Evolutionary conservation across 257 asterid genomes (phyloP), one percentile per base, ranked within the genome.

Genomic region (Rauvolfia tetraphylla): DNA sequence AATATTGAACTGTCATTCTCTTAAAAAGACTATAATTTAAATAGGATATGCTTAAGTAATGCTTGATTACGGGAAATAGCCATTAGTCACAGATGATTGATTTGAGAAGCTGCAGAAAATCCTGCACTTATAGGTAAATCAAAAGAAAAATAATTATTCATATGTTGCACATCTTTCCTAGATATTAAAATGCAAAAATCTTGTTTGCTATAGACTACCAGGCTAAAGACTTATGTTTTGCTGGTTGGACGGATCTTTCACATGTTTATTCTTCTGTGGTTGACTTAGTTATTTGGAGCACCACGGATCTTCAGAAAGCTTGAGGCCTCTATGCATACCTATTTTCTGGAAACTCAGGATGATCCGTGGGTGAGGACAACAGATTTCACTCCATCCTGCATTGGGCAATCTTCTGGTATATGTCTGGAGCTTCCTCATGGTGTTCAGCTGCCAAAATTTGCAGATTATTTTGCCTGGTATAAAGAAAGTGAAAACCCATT

Each of bases 321-420:
- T n/a, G 65, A 29, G 8, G 79, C 14, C 23, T 85, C 91, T 15
- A 2, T n/a, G 3, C 76, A 59, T 68, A 73, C 86, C 85, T 95
- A 27, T 76, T 88, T 1, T 57, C 20, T 0, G 82, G 88, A 88
- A 46, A 74, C 87, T 63, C 89, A 82, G 31, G 97, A 92, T 68
- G 97, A 92, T 31, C 97, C 89, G 77, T 95, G 98, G 97, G 84
- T 91, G 27, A 87, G 99, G 79, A 92, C 99, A 11, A 88, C 93
- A 8, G 98, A 95, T 75, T 95, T 91, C 74, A 83, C 98, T 56
- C 69, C 78, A 54, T 83, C 85, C 17, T 79, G 81, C 71, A 90
- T 92, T 22, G 99, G 99, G 63, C 96, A 91, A 71, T 89, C 99
- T 68, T 92, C 99, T 27, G 89, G 96, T 25, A 41, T 95, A 78